Evolutionary conservation across 306 rosid species (phyloP).

Genomic region (Begonia peltatifolia): DNA sequence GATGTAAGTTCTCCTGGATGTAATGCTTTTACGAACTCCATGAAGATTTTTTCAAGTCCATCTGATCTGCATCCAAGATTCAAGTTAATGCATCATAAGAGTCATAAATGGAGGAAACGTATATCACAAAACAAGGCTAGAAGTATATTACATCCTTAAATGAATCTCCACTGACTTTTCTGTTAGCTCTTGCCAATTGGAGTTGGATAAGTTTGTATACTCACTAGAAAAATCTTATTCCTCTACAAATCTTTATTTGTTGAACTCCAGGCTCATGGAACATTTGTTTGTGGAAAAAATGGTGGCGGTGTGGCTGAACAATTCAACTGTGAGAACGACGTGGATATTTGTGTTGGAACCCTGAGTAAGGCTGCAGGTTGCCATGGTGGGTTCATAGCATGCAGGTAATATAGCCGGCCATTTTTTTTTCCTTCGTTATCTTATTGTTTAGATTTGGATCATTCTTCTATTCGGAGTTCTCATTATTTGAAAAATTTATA

Average conservation of each 20-base stretch:
- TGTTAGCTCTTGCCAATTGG: too few relatives aligned
- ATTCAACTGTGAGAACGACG: slow-evolving; percentile 67
- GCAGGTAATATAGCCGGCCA: slow-evolving; percentile 46
- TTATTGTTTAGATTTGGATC: too few relatives aligned
- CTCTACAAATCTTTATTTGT: not conserved
- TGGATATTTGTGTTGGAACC: slow-evolving; percentile 82
- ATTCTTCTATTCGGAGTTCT: too few relatives aligned
- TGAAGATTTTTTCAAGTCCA: slow-evolving; percentile 5
- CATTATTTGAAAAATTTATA: too few relatives aligned
- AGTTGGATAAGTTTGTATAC: not conserved
- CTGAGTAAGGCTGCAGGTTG: slow-evolving; percentile 96
- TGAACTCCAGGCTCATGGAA: slow-evolving; percentile 69
- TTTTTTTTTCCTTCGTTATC: not conserved
- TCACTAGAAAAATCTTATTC: not conserved
- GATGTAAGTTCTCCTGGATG: slow-evolving; percentile 48
- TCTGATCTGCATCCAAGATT: not conserved
- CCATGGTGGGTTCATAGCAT: slow-evolving; percentile 93
- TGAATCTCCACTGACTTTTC: not conserved
- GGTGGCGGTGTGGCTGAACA: slow-evolving; percentile 96
- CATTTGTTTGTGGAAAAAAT: slow-evolving; percentile 79
- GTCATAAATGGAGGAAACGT: not conserved
- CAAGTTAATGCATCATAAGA: not conserved
- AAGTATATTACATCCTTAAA: not conserved
- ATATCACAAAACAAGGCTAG: not conserved
- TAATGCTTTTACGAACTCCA: slow-evolving; percentile 11